A percentile compares a stretch with the other conserved stretches of the same genome.
Conservation (phyloP, 768 basidiomycete genomes). For the Macrolepiota albuminosa region DNA sequence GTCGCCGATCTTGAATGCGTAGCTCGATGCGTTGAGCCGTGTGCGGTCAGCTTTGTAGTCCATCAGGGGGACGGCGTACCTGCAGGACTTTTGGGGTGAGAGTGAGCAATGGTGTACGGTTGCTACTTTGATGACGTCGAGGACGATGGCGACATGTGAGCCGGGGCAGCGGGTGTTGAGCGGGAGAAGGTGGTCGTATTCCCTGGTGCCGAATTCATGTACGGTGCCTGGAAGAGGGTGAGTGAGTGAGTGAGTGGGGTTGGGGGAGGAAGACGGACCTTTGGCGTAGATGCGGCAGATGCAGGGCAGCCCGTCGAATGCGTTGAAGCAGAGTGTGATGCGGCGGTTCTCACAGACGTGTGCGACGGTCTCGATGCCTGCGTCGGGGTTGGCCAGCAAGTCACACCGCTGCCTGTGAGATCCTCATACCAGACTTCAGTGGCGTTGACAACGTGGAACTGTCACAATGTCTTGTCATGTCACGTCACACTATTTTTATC, state of each 20-base stretch:
- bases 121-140: slow-evolving; percentile 56
- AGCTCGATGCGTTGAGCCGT: slow-evolving; percentile 36
- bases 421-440: slow-evolving; percentile 71
- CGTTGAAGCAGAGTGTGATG: slow-evolving; percentile 57
- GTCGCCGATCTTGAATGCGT: slow-evolving; percentile 37
- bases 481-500: too few relatives aligned
- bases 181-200: slow-evolving; percentile 51
- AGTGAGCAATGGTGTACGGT: slow-evolving; percentile 24
- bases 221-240: slow-evolving; percentile 49
- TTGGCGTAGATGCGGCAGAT: slow-evolving; percentile 56
- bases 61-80: slow-evolving; percentile 60
- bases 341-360: slow-evolving; percentile 59
- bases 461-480: too few relatives aligned
- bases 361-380: slow-evolving; percentile 38
- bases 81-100: too few relatives aligned
- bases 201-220: slow-evolving; percentile 58
- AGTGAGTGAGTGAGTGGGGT: background rate
- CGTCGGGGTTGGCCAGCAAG: too few relatives aligned
- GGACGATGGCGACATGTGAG: slow-evolving; percentile 54
- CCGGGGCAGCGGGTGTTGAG: slow-evolving; percentile 43
- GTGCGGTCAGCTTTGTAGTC: slow-evolving; percentile 52
- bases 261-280: slow-evolving; percentile 30
- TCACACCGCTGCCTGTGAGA: slow-evolving; percentile 59
- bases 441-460: slow-evolving; percentile 51
- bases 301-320: slow-evolving; percentile 56